These are phyloP conservation scores for Davidsoniella australis DNA, from an alignment of 2,329 filamentous ascomycete species.

Conservation along the genomic window DNA sequence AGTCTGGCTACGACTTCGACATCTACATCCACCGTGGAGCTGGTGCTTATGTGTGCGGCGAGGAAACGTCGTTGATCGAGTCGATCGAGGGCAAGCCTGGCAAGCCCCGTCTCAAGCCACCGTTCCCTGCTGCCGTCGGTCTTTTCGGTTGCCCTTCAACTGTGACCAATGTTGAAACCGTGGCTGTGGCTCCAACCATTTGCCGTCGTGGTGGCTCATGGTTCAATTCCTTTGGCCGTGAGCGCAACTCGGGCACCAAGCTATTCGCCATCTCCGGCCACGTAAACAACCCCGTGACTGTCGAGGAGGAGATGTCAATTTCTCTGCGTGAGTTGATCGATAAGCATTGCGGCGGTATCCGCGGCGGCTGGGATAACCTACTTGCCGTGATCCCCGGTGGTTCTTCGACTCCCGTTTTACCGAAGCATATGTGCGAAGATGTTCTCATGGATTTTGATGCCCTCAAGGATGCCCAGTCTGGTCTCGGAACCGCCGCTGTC, in stretches of 20 bases:
- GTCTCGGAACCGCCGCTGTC: conserved; percentile 90
- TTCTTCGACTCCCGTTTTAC: conserved; percentile 89
- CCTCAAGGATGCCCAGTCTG: conserved; percentile 92
- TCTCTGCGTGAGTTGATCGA: conserved; percentile 91
- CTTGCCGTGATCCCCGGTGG: conserved; percentile 90
- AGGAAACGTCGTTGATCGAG: conserved; percentile 96
- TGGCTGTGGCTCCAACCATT: conserved; percentile 90
- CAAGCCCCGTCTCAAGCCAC: conserved; percentile 96
- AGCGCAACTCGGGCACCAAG: conserved; percentile 94
- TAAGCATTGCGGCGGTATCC: conserved; percentile 92
- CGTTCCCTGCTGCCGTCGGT: conserved; percentile 92
- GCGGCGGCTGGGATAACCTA: conserved; percentile 94
- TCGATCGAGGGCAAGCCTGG: conserved; percentile 96
- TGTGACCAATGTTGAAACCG: conserved; percentile 93
- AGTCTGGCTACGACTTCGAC: conserved; percentile 93
- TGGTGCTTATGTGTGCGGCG: conserved; percentile 94
- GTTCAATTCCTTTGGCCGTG: conserved; percentile 88
- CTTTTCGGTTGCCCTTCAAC: conserved; percentile 96
- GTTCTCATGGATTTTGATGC: conserved; percentile 99
- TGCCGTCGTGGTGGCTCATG: conserved; percentile 79
- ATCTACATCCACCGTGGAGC: conserved; percentile 92
- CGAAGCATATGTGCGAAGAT: conserved; percentile 77
- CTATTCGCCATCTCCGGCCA: conserved; percentile 96
- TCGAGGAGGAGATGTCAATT: conserved; percentile 99
- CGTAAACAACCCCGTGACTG: conserved; percentile 95